These are phyloP conservation scores for Kwoniella bestiolae DNA, from an alignment of 768 basidiomycete species.

Conservation along the genomic window DNA sequence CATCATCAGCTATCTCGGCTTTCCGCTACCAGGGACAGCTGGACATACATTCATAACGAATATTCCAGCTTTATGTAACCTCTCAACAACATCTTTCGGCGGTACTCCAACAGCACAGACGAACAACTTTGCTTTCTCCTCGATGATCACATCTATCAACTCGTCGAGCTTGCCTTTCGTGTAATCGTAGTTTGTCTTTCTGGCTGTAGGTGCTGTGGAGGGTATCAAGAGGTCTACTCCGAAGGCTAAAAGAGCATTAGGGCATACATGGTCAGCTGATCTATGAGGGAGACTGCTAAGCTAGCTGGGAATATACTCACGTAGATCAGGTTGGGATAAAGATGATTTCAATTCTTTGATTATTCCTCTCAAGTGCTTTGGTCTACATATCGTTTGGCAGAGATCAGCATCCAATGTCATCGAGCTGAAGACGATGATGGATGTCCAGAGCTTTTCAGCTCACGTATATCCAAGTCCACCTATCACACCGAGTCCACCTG, in stretches of 20 bases:
- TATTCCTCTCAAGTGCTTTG: conserved; percentile 36
- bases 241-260: conserved; percentile 65
- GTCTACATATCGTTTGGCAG: conserved; percentile 5
- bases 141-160: conserved; percentile 86
- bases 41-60: conserved; percentile 80
- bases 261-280: background rate
- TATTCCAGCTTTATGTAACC: conserved; percentile 80
- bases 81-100: conserved; percentile 76
- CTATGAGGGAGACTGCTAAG: background rate
- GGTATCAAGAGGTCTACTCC: conserved; percentile 91
- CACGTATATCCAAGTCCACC: conserved; percentile 65
- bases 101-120: conserved; percentile 85
- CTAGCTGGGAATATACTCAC: conserved; percentile 19
- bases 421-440: conserved; percentile 66
- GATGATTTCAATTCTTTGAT: conserved; percentile 69
- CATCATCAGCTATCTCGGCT: conserved; percentile 7
- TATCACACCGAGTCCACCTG: conserved; percentile 89
- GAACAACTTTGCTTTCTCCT: conserved; percentile 84
- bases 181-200: conserved; percentile 87
- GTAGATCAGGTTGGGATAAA: conserved; percentile 60
- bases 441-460: conserved; percentile 58
- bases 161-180: conserved; percentile 83
- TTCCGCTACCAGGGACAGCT: background rate
- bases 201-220: conserved; percentile 79
- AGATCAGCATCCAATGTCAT: conserved; percentile 70